Evolutionary conservation across 768 basidiomycete species (phyloP).

Genomic region (Rhodotorula graminis): DNA sequence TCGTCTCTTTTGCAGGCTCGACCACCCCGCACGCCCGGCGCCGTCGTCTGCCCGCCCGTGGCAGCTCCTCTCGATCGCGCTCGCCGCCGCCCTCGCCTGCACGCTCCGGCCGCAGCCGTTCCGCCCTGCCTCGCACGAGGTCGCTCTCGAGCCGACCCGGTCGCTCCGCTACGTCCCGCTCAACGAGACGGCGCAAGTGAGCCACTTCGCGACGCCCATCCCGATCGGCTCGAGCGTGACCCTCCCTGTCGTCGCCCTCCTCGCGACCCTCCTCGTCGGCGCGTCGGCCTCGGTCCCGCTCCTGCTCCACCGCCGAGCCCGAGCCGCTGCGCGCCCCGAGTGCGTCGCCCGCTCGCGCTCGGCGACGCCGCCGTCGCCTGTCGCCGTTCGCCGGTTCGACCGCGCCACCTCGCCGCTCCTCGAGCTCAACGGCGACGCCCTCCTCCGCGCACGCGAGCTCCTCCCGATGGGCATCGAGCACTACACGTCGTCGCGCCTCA

Average conservation of each 20-base stretch:
- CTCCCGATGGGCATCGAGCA: neutral
- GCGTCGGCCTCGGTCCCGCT: neutral
- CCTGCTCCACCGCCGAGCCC: neutral
- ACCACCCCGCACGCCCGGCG: neutral
- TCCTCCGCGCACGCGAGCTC: neutral
- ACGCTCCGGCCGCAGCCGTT: neutral
- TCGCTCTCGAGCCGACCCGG: neutral
- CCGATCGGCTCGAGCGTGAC: constrained; percentile 3
- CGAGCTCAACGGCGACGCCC: constrained; percentile 22
- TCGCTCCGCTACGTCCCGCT: constrained; percentile 1
- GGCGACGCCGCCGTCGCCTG: neutral
- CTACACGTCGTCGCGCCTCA: neutral
- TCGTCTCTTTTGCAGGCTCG: neutral
- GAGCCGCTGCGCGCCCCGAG: neutral
- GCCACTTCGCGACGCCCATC: constrained; percentile 21
- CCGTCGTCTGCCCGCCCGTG: constrained; percentile 4
- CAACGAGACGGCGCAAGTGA: constrained; percentile 6
- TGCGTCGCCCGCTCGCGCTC: too few relatives aligned
- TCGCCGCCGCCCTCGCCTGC: constrained; percentile 10
- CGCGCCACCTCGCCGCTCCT: constrained; percentile 11
- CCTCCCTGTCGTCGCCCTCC: neutral
- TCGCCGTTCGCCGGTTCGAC: too few relatives aligned
- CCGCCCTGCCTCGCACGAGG: neutral
- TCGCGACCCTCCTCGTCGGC: neutral
- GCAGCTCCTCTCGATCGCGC: constrained; percentile 20